Conservation (phyloP, 2,329 filamentous ascomycete genomes). For the Fusarium sp. region DNA sequence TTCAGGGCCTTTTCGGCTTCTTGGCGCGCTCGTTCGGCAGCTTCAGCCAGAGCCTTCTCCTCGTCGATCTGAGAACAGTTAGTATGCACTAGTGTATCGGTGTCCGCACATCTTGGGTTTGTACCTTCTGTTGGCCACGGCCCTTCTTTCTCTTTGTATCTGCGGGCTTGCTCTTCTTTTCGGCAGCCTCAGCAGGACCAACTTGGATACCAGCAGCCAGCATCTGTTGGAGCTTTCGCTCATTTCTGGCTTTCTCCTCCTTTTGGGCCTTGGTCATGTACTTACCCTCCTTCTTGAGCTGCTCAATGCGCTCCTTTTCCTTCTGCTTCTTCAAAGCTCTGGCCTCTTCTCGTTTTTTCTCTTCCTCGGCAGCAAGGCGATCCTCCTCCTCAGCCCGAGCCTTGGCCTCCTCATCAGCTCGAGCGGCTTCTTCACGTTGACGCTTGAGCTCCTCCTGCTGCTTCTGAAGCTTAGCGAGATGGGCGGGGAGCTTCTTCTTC, state of each 20-base stretch:
- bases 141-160: constrained; percentile 85
- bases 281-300: constrained; percentile 89
- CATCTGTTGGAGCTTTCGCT: constrained; percentile 87
- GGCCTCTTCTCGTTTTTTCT: constrained; percentile 76
- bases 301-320: constrained; percentile 87
- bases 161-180: constrained; percentile 81
- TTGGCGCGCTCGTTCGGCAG: constrained; percentile 74
- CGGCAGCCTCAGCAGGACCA: constrained; percentile 68
- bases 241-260: constrained; percentile 82
- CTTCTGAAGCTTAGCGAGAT: constrained; percentile 79
- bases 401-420: constrained; percentile 71
- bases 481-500: constrained; percentile 92
- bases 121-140: constrained; percentile 67
- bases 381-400: constrained; percentile 75
- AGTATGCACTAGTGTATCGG: constrained; percentile 6
- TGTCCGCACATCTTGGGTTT: neutral
- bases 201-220: constrained; percentile 81
- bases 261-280: constrained; percentile 88
- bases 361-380: constrained; percentile 73
- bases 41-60: constrained; percentile 81
- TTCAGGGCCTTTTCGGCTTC: constrained; percentile 76
- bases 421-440: constrained; percentile 74
- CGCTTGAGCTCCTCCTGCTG: constrained; percentile 82
- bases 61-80: constrained; percentile 70
- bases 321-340: constrained; percentile 84